These are phyloP conservation scores for Amanita fuliginea DNA, from an alignment of 768 basidiomycete genomes.

Conservation along the genomic window DNA sequence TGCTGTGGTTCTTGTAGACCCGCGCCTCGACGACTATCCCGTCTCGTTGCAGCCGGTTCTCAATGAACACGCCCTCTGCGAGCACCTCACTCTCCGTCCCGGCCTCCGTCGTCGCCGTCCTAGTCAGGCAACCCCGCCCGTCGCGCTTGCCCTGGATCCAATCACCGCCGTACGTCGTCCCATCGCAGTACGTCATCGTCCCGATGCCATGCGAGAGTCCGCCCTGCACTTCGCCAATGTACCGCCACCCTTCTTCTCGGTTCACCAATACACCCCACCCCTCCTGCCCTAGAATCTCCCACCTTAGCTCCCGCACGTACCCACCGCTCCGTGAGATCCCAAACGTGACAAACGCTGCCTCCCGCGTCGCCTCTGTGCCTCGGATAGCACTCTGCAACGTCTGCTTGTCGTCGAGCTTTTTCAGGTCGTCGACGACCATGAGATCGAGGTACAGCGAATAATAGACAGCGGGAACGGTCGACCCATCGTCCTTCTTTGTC, in stretches of 20 bases:
- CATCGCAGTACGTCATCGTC: background rate
- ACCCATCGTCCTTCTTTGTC: background rate
- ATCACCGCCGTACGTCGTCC: background rate
- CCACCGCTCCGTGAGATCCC: background rate
- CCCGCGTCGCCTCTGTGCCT: background rate
- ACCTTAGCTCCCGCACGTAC: background rate
- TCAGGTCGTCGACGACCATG: background rate
- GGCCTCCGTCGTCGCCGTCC: background rate
- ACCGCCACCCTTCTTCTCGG: background rate
- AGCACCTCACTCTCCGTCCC: background rate
- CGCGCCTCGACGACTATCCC: background rate
- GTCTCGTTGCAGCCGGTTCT: background rate
- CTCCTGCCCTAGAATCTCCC: background rate
- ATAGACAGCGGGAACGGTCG: background rate
- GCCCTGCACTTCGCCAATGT: background rate
- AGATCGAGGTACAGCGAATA: background rate
- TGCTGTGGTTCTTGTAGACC: background rate
- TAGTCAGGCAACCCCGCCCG: background rate
- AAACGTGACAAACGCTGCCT: background rate
- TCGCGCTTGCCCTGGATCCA: background rate
- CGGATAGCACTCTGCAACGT: background rate
- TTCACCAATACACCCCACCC: slow-evolving; percentile 1
- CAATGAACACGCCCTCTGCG: background rate
- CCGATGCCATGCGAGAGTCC: background rate
- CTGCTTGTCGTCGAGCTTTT: background rate